phyloP scores from a whole-genome alignment of 106 monocot species.

The Alisma plantagoaquatica region DNA sequence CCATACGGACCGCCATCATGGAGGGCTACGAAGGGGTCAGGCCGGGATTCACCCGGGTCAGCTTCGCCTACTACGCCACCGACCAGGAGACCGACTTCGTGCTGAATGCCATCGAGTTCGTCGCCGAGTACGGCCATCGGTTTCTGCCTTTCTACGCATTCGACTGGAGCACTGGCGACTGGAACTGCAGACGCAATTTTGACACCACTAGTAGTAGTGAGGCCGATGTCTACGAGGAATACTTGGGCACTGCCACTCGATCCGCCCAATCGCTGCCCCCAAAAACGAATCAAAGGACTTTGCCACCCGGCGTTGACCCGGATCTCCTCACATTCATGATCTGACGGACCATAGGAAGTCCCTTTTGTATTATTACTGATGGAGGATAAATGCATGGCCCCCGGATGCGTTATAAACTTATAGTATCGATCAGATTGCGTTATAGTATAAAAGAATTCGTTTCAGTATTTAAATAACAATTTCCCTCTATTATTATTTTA shows the following conservation, averaged over 20 bases:
- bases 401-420: too few species aligned
- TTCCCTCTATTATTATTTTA: too few species aligned
- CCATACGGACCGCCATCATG: slow-evolving; percentile 27
- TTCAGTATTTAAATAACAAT: too few species aligned
- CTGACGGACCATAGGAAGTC: too few species aligned
- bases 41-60: slow-evolving; percentile 63
- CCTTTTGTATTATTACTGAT: too few species aligned
- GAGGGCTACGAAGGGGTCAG: slow-evolving; percentile 64
- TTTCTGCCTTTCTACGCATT: slow-evolving; percentile 53
- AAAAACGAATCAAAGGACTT: background rate
- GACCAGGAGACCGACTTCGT: slow-evolving; percentile 47
- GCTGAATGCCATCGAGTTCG: slow-evolving; percentile 40
- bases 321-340: background rate
- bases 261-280: background rate
- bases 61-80: slow-evolving; percentile 40
- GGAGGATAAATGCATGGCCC: too few species aligned
- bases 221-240: background rate
- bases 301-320: background rate
- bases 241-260: background rate
- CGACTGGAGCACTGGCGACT: slow-evolving; percentile 50
- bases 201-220: background rate
- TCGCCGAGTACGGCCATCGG: slow-evolving; percentile 31
- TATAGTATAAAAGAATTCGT: too few species aligned
- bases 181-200: slow-evolving; percentile 3
- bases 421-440: too few species aligned